A percentile compares a stretch with the other conserved stretches of the same genome.
These are phyloP conservation scores for Phytophthora syringae DNA, from an alignment of 352 stramenopile species.

Conservation along the genomic window DNA sequence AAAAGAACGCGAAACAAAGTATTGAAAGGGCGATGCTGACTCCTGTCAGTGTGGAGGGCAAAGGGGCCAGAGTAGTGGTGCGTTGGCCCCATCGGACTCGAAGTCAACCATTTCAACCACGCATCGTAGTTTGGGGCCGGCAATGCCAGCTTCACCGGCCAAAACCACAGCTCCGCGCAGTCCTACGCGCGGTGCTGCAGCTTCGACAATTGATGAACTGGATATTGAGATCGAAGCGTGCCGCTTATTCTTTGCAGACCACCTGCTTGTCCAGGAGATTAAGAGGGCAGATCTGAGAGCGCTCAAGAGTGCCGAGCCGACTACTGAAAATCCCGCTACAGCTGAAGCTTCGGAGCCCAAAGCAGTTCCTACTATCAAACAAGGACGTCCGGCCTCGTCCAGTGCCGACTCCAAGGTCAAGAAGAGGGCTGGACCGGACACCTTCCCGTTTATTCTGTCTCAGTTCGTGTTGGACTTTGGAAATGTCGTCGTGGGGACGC, in stretches of 20 bases:
- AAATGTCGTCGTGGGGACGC: constrained; percentile 92
- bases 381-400: constrained; percentile 3
- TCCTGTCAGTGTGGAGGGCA: constrained; percentile 14
- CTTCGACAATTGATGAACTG: constrained; percentile 59
- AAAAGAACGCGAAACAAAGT: constrained; percentile 57
- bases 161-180: constrained; percentile 33
- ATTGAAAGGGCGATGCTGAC: constrained; percentile 45
- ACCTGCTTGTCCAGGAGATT: constrained; percentile 66
- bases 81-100: constrained; percentile 46
- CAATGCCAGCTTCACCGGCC: constrained; percentile 32
- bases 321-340: constrained; percentile 18
- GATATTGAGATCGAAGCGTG: constrained; percentile 87
- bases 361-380: constrained; percentile 7
- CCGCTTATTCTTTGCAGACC: constrained; percentile 88
- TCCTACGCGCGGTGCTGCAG: constrained; percentile 22
- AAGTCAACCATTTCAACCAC: constrained; percentile 61
- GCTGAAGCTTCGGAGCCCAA: constrained; percentile 6
- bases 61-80: constrained; percentile 6
- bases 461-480: constrained; percentile 95
- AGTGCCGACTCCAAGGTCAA: constrained; percentile 22
- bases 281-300: constrained; percentile 32
- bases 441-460: constrained; percentile 84
- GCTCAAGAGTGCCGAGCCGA: constrained; percentile 20
- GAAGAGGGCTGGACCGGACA: constrained; percentile 42
- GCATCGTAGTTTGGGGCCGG: constrained; percentile 34